Base-by-base conservation (phyloP, 306 rosid genomes). In the Coriaria nepalensis region DNA sequence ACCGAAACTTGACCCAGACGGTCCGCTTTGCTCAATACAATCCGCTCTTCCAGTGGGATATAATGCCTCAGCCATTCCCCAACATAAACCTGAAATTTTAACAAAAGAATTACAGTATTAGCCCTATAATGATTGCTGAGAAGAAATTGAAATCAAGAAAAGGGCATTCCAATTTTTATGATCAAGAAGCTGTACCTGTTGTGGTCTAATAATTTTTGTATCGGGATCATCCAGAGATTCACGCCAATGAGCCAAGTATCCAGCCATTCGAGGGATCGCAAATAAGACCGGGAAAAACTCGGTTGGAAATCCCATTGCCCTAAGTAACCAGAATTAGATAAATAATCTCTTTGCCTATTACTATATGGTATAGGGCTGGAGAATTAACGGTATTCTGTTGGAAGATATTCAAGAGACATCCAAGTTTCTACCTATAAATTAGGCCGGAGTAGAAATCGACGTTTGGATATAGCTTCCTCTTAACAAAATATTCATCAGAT, bases 231-330 rank as follows among this genome's bases (percentile, higher is more conserved):
- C 94, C 50, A 87, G 70, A 50, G 96, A 87, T 74, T 87, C 94
- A 33, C 94, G 76, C 96, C 94, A 87, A 73, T 87, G 96, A 38
- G 96, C 73, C 57, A 87, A 79, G 67, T 82, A 87, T 13, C 96
- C 96, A 66, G 94, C 94, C 96, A 87, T 87, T 60, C 92, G 72
- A 51, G 96, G 94, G 75, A 87, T 80, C 37, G 94, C 96, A 49
- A 87, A 87, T 56, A 82, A 72, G 57, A 82, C 77, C 0, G 94
- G 73, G 80, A 87, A 82, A 77, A 64, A 87, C 48, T 87, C 94
- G 0, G 87, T 76, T 10, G 90, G 94, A 70, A 87, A 87, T 53
- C 94, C 96, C 87, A 80, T 82, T 38, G 96, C 96, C 84, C 94
- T 82, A 80, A 64, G 67, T n/a, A 37, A 6, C 8, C 45, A 10